These are phyloP conservation scores for Podospora sp. DNA, from an alignment of 495 filamentous ascomycete species.

Conservation along the genomic window DNA sequence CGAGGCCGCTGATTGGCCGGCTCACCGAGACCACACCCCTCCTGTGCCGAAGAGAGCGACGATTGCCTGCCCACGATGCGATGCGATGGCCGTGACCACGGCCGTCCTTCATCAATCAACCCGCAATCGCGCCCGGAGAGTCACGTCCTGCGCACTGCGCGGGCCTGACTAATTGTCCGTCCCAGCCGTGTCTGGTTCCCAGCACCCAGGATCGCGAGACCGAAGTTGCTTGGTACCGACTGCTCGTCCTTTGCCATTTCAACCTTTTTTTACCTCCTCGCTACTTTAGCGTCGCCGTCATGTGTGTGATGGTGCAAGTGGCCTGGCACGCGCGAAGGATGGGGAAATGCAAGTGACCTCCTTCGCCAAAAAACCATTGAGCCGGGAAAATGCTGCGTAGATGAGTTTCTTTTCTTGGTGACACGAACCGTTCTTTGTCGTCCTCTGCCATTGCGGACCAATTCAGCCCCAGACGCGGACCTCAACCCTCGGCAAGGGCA, in stretches of 20 bases:
- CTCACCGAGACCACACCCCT: conserved; percentile 1
- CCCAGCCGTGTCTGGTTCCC: background rate
- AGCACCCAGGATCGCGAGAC: background rate
- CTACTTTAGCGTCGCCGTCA: background rate
- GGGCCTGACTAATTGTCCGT: background rate
- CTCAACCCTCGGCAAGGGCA: background rate
- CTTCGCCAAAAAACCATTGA: background rate
- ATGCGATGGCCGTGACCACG: too few relatives aligned
- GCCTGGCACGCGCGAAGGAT: background rate
- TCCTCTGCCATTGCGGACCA: background rate
- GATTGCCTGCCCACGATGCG: background rate
- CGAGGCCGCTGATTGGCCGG: background rate
- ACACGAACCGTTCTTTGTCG: background rate
- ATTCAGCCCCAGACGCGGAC: background rate
- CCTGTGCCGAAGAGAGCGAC: background rate
- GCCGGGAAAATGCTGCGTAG: background rate
- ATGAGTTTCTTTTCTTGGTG: background rate
- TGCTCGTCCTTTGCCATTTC: background rate
- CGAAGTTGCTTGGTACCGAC: background rate
- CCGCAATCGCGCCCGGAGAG: background rate
- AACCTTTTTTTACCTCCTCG: background rate
- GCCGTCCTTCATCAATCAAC: background rate
- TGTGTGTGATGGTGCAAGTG: conserved; percentile 5
- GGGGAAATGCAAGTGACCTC: background rate
- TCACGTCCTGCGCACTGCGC: background rate